Conservation (phyloP, 805 yeast genomes). For the Yamadazyma phyllophila region DNA sequence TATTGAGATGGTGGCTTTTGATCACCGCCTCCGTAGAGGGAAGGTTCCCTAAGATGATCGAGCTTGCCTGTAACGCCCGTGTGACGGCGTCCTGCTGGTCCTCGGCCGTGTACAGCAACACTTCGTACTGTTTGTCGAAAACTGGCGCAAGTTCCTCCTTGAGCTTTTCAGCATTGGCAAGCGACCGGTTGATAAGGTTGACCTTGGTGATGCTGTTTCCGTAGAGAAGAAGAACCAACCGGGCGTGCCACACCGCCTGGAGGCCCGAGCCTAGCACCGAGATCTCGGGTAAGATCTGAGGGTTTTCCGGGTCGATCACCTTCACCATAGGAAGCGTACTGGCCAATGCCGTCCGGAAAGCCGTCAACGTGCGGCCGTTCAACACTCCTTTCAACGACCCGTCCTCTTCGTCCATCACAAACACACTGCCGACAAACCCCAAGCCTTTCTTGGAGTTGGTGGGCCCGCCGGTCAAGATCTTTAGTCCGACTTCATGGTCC, state of each 20-base stretch:
- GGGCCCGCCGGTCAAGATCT: conserved; percentile 56
- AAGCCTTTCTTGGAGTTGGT: conserved; percentile 27
- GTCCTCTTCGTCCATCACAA: conserved; percentile 47
- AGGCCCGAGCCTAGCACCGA: conserved; percentile 60
- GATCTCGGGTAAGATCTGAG: conserved; percentile 25
- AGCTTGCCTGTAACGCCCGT: conserved; percentile 28
- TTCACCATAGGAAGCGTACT: conserved; percentile 47
- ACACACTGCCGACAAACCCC: conserved; percentile 60
- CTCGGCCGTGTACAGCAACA: neutral
- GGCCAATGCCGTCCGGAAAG: conserved; percentile 64
- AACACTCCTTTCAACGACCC: conserved; percentile 54
- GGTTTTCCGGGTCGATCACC: conserved; percentile 18
- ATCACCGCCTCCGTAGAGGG: conserved; percentile 55
- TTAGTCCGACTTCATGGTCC: conserved; percentile 52
- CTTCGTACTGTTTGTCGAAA: conserved; percentile 24
- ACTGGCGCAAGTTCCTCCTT: conserved; percentile 21
- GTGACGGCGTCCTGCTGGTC: neutral
- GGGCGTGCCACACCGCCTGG: conserved; percentile 65
- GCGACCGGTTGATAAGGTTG: conserved; percentile 45
- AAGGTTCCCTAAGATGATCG: conserved; percentile 57
- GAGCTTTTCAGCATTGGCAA: conserved; percentile 38
- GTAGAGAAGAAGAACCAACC: conserved; percentile 41
- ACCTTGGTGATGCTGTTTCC: conserved; percentile 32
- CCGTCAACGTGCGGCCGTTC: conserved; percentile 60
- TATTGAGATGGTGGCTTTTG: conserved; percentile 25